Evolutionary conservation across 495 filamentous ascomycete species (phyloP), one percentile per base, ranked within the genome.

Genomic region (Aspergillus affinis): DNA sequence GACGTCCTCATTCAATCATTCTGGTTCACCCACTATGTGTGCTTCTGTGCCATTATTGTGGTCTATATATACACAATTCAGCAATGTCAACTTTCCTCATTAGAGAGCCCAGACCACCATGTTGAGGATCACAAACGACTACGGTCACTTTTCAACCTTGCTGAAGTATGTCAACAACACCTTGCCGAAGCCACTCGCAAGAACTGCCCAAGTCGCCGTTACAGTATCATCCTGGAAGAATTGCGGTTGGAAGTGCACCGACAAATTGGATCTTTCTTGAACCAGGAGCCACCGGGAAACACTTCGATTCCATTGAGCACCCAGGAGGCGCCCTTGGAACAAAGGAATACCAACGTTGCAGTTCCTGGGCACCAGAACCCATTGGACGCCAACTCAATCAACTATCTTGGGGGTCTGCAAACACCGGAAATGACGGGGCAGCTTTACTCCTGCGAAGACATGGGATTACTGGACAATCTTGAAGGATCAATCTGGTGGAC

Each of bases 31-130:
- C 79, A 82, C 57, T 83, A 82, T 55, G 77, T 81, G 18, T 79
- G 77, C 48, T 85, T 82, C 55, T 82, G 78, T 44, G 82, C 81
- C n/a, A 77, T 82, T 23, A 69, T 82, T 9, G 78, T 82, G 29
- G 72, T 81, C 8, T 83, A 84, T 46, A 82, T 85, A 21, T 78
- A 81, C 58, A 77, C 78, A 0, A 85, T 85, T 52, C 81, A 85
- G 54, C 77, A 80, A 32, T 70, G 74, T 54, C 74, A 67, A 18
- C 61, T 70, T n/a, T 69, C 72, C 9, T 66, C 62, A 6, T 64
- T 58, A 5, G 60, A 68, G 3, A 65, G 58, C 9, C 58, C 72
- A 1, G 68, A 71, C 0, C 63, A 55, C 4, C 66, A 66, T 45
- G 60, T 63, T 6, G 62, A 69, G 17, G 68, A 71, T 6, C 45